Base-by-base conservation (phyloP, 495 filamentous ascomycete genomes). In the Parathielavia hyrcaniae region DNA sequence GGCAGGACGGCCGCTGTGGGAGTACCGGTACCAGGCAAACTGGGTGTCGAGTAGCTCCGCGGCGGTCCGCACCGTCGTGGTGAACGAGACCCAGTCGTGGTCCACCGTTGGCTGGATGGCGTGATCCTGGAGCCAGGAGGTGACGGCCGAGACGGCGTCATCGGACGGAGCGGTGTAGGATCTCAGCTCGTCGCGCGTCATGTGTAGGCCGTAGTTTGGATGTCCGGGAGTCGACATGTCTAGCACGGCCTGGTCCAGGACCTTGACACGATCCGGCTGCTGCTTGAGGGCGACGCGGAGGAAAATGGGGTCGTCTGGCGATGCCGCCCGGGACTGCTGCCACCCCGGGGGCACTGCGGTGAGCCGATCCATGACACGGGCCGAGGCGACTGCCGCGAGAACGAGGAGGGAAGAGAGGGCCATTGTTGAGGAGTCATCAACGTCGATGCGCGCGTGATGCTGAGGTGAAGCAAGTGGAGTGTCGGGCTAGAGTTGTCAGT, bases 191-290 rank as follows among this genome's bases (percentile, higher is more conserved):
- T 79, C 69, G 19, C 71, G 70, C 45, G 78, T 75, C 61, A 84
- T 66, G 63, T 79, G 80, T 60, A 80, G 67, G n/a, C 83, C 82
- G 57, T 86, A 86, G 46, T 73, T 70, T 4, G 70, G 64, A 44
- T 77, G 64, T 12, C 77, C 77, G 4, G 83, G 83, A 10, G 81
- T 82, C 0, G 83, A 83, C 20, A 86, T 71, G 44, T 79, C 73
- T 22, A 76, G 66, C 55, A 84, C 67, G 43, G 74, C 77, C 36
- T 74, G 71, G 69, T 83, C 78, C 9, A 86, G 66, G 52, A 80
- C 77, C n/a, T 73, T 72, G n/a, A 78, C 59, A 47, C 77, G 62
- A 0, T 19, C 20, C 1, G 14, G 43, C 49, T 66, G 66, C 58
- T 71, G 68, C 41, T 58, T 67, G 40, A 75, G 66, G 32, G 66